Base-by-base conservation (phyloP, 768 basidiomycete genomes). In the Mycena rosella region DNA sequence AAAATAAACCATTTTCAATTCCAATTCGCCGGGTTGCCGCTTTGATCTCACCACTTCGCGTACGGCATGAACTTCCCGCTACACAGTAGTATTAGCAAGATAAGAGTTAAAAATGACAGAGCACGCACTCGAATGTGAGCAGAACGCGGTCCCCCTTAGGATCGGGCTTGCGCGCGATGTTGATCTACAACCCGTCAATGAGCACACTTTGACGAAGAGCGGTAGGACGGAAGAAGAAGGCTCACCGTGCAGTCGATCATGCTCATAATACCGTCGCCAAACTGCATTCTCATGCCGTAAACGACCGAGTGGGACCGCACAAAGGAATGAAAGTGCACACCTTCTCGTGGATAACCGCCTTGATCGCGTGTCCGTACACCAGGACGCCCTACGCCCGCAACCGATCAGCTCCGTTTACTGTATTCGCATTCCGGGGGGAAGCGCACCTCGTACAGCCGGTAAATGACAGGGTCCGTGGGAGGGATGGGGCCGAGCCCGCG, bases 191-290 rank as follows among this genome's bases (percentile, higher is more conserved):
- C 18, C 14, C 36, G 26, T 13, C 24, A 40, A 24, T 5, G 52
- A 30, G 32, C 5, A 10, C 18, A 17, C 48, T 34, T 20, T n/a
- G 11, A 24, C 30, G 18, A 14, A 53, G n/a, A 1, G n/a, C 15
- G n/a, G 15, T 9, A 27, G 8, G 36, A 60, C 32, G 8, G 32
- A 27, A 26, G 48, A 36, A 9, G 30, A 20, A 53, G 7, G 38
- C 63, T 4, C 18, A 65, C 84, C 71, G 87, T 89, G 78, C 93
- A 94, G 76, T 95, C 93, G 63, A 94, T 93, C 91, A 94, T 92
- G 22, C 91, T 92, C 92, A 94, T 94, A 67, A 95, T 94, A 6
- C 93, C 93, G 73, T 95, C 93, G 7, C 93, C 93, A 69, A 94
- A 94, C 91, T 92, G 69, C 3, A 64, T 17, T n/a, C 20, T 52